Percentiles rank a stretch among this genome's conserved stretches.
Evolutionary conservation across 305 asterid genomes (phyloP).

Genomic region (Plantago lanceolata): DNA sequence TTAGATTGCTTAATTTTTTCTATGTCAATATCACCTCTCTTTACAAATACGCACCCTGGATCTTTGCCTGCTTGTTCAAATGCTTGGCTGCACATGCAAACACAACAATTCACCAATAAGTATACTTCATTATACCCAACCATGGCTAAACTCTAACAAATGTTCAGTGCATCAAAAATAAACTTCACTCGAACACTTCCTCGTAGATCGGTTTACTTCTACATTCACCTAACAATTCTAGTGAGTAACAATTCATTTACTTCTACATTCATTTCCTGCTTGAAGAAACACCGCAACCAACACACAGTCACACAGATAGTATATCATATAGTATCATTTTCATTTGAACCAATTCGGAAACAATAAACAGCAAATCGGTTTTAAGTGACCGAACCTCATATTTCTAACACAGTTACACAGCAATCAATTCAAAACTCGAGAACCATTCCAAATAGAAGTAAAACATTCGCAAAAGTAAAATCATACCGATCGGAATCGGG

Average conservation of each 20-base stretch:
- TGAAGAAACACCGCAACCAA: not conserved
- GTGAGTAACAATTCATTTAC: not conserved
- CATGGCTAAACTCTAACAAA: not conserved
- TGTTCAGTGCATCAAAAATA: not conserved
- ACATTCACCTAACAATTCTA: not conserved
- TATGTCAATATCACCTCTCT: slow-evolving; percentile 48
- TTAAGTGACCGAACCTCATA: too few species aligned
- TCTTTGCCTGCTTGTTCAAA: slow-evolving; percentile 86
- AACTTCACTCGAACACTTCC: not conserved
- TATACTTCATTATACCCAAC: not conserved
- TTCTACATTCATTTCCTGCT: not conserved
- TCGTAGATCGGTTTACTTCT: too few species aligned
- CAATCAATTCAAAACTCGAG: too few species aligned
- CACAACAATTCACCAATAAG: slow-evolving; percentile 13
- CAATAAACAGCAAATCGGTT: too few species aligned
- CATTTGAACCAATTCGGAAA: too few species aligned
- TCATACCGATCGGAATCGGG: slow-evolving; percentile 67
- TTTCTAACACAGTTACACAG: too few species aligned
- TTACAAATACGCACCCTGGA: slow-evolving; percentile 50
- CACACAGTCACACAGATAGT: too few species aligned
- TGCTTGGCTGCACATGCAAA: slow-evolving; percentile 55
- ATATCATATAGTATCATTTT: too few species aligned
- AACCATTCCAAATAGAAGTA: too few species aligned
- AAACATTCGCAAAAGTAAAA: too few species aligned
- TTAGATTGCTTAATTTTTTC: slow-evolving; percentile 70